Evolutionary conservation across 1,284 basidiomycete species (phyloP).

Genomic region (Boletus smithii): DNA sequence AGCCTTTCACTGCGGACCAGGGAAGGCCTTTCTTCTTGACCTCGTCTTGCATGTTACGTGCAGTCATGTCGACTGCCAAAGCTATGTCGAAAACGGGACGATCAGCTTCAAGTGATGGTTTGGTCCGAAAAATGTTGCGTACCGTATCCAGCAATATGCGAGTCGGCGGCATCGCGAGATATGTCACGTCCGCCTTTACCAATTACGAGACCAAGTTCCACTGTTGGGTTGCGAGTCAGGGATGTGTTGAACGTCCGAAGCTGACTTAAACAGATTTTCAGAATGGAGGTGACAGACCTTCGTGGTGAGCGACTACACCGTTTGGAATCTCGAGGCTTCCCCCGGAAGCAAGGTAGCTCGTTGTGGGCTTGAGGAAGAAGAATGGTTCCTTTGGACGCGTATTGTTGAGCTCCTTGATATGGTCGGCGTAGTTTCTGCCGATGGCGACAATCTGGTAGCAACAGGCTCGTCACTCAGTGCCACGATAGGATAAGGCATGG

Average conservation of each 20-base stretch:
- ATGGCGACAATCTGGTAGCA: conserved; percentile 78
- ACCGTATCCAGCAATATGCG: conserved; percentile 92
- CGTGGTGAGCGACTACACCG: conserved; percentile 85
- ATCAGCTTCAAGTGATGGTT: not conserved
- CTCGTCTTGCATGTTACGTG: conserved; percentile 90
- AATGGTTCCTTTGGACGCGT: conserved; percentile 91
- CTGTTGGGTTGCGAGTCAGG: conserved; percentile 40
- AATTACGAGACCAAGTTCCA: conserved; percentile 96
- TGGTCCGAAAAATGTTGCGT: conserved; percentile 19
- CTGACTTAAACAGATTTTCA: not conserved
- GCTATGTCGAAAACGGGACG: conserved; percentile 45
- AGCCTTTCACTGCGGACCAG: conserved; percentile 91
- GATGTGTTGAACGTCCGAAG: no score
- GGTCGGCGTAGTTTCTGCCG: conserved; percentile 81
- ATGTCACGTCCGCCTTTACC: conserved; percentile 86
- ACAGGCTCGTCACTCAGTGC: no score
- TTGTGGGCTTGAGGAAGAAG: conserved; percentile 97
- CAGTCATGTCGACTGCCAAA: conserved; percentile 93
- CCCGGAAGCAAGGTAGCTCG: conserved; percentile 78
- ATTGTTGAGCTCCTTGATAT: conserved; percentile 91
- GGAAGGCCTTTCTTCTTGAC: conserved; percentile 92
- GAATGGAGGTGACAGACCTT: conserved; percentile 54
- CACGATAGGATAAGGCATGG: no score
- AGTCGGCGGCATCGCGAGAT: conserved; percentile 63
- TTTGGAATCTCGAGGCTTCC: conserved; percentile 83